phyloP scores from a whole-genome alignment of 495 filamentous ascomycete species.

The Cercophora samala region DNA sequence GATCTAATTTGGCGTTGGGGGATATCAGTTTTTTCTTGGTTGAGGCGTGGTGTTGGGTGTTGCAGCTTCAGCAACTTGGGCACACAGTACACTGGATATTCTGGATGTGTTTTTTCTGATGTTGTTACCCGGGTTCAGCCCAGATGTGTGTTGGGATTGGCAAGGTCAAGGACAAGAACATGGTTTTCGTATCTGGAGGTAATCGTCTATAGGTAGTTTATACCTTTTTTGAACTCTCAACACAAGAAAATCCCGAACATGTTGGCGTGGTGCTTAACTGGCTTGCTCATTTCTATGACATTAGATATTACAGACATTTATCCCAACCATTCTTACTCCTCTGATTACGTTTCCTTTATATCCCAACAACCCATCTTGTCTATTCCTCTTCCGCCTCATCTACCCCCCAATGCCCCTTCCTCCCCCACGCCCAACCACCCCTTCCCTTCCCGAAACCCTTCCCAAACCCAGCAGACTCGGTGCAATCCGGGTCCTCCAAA shows the following conservation, averaged over 20 bases:
- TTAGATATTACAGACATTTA: too few species aligned
- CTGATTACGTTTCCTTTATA: too few species aligned
- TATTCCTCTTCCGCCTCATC: background rate
- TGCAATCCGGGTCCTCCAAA: background rate
- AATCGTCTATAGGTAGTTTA: background rate
- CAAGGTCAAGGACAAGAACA: too few species aligned
- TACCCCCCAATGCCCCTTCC: background rate
- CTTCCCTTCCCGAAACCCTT: background rate
- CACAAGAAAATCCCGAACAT: too few species aligned
- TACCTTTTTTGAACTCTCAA: too few species aligned
- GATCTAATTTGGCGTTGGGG: background rate
- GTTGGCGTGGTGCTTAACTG: too few species aligned
- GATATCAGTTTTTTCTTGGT: background rate
- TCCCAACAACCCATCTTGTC: background rate
- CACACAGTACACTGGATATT: background rate
- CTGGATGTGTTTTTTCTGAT: background rate
- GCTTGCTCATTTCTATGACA: too few species aligned
- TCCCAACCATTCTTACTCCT: too few species aligned
- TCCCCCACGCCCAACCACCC: too few species aligned
- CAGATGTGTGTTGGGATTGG: too few species aligned
- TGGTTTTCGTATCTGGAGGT: background rate
- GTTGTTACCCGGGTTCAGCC: background rate
- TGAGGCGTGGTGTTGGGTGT: background rate
- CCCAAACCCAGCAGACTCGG: background rate
- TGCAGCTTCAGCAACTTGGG: background rate